Conservation (phyloP, 225 moss, liverwort and hornwort species). For the Physcomitrellopsis africana region DNA sequence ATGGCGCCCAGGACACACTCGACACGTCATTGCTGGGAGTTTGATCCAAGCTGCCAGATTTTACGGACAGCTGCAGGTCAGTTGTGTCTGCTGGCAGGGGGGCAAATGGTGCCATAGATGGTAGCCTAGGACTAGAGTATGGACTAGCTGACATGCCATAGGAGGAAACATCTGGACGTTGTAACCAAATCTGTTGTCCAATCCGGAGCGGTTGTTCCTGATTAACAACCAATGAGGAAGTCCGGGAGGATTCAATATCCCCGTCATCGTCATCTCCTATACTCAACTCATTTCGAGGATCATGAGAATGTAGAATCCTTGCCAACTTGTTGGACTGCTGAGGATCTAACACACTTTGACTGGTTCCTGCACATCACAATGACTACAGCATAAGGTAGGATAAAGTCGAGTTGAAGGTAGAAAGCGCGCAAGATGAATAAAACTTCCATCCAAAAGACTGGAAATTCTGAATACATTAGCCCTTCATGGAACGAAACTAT, state of each 20-base stretch:
- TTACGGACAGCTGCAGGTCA: slow-evolving; percentile 33
- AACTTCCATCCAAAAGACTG: too few relatives aligned
- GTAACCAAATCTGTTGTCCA: slow-evolving; percentile 48
- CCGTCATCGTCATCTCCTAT: slow-evolving; percentile 48
- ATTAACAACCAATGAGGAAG: slow-evolving; percentile 56
- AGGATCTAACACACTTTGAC: slow-evolving; percentile 47
- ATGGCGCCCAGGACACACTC: slow-evolving; percentile 34
- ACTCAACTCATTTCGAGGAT: slow-evolving; percentile 30
- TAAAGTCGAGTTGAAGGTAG: too few relatives aligned
- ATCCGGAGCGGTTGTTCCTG: slow-evolving; percentile 43
- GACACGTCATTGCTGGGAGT: slow-evolving; percentile 28
- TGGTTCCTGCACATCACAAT: slow-evolving; percentile 32
- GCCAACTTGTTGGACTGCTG: slow-evolving; percentile 52
- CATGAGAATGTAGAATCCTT: slow-evolving; percentile 39
- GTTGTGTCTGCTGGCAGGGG: slow-evolving; percentile 15
- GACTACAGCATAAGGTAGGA: not conserved
- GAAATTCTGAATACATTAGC: too few relatives aligned
- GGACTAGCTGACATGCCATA: slow-evolving; percentile 17
- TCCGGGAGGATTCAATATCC: slow-evolving; percentile 46
- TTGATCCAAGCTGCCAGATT: slow-evolving; percentile 31
- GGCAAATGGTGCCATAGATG: slow-evolving; percentile 25
- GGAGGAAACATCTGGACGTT: slow-evolving; percentile 32
- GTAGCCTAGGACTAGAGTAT: slow-evolving; percentile 27
- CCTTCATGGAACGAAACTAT: too few relatives aligned
- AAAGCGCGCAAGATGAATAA: too few relatives aligned